Conservation (phyloP, 2,329 filamentous ascomycete species). For the Pseudogymnoascus sp. region DNA sequence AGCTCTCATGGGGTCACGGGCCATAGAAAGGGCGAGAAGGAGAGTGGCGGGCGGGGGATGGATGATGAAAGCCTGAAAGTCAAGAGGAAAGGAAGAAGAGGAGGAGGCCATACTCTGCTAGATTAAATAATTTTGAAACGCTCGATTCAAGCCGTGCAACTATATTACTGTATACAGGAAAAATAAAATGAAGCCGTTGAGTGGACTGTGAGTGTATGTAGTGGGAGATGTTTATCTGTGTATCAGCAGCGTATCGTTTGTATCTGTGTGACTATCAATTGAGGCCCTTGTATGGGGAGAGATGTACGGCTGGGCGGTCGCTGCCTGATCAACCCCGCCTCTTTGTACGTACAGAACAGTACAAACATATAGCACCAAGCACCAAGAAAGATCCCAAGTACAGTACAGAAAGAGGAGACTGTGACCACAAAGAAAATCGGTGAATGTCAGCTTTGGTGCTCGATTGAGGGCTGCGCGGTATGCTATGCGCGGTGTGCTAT, state of each 20-base stretch:
- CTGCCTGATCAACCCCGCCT: slow-evolving; percentile 1
- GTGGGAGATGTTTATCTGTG: not conserved
- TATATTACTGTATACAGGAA: not conserved
- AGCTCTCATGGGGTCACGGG: slow-evolving; percentile 1
- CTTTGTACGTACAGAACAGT: not conserved
- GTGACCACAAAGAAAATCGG: not conserved
- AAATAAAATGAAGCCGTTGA: not conserved
- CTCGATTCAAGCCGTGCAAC: not conserved
- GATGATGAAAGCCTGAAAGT: not conserved
- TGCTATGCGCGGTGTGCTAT: not conserved
- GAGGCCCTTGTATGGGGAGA: not conserved
- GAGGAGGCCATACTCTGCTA: not conserved
- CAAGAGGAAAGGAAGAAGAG: not conserved
- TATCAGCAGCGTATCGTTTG: not conserved
- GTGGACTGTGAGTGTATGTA: not conserved
- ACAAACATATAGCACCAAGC: not conserved
- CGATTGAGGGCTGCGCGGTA: not conserved
- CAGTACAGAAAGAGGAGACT: not conserved
- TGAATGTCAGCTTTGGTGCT: not conserved
- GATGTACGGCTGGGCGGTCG: not conserved
- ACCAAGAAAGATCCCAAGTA: not conserved
- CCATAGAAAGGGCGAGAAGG: not conserved
- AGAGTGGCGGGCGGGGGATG: not conserved
- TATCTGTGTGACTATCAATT: not conserved
- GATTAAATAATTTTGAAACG: not conserved